Conservation (phyloP, 1,139 yeast genomes). For the Blastobotrys proliferans region DNA sequence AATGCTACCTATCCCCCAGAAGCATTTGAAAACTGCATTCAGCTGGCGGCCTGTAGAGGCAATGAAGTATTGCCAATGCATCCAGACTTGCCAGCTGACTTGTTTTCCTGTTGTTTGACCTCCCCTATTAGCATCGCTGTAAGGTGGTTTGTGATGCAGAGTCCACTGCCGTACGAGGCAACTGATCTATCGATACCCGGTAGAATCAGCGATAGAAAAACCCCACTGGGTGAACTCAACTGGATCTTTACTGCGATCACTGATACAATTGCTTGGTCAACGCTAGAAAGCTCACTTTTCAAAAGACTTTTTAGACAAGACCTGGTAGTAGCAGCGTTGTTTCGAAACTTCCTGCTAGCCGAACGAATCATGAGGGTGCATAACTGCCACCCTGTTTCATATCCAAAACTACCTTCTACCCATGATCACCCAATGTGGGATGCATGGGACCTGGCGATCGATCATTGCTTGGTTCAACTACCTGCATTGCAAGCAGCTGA, state of each 20-base stretch:
- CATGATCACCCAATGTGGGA: conserved; percentile 95
- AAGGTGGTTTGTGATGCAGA: conserved; percentile 86
- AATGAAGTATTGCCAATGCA: conserved; percentile 87
- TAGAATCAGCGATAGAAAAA: conserved; percentile 82
- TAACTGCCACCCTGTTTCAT: conserved; percentile 92
- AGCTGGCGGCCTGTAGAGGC: conserved; percentile 86
- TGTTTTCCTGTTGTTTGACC: conserved; percentile 91
- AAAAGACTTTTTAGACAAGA: conserved; percentile 91
- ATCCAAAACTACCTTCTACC: conserved; percentile 85
- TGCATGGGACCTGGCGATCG: conserved; percentile 96
- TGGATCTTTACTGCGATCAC: conserved; percentile 99
- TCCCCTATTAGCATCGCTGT: conserved; percentile 95
- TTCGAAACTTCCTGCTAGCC: conserved; percentile 86
- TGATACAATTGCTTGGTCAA: conserved; percentile 97
- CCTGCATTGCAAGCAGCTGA: conserved; percentile 37
- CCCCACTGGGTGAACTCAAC: conserved; percentile 92
- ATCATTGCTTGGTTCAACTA: conserved; percentile 71
- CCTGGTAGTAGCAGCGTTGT: conserved; percentile 92
- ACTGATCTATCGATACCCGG: conserved; percentile 68
- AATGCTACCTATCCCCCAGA: conserved; percentile 47
- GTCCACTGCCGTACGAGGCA: conserved; percentile 45
- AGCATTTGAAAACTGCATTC: conserved; percentile 83
- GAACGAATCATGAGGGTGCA: conserved; percentile 91
- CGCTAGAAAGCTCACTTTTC: conserved; percentile 81
- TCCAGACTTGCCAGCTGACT: conserved; percentile 93